A percentile compares a stretch with the other conserved stretches of the same genome.
Evolutionary conservation across 2,329 filamentous ascomycete species (phyloP).

Genomic region (Boeremia exigua): DNA sequence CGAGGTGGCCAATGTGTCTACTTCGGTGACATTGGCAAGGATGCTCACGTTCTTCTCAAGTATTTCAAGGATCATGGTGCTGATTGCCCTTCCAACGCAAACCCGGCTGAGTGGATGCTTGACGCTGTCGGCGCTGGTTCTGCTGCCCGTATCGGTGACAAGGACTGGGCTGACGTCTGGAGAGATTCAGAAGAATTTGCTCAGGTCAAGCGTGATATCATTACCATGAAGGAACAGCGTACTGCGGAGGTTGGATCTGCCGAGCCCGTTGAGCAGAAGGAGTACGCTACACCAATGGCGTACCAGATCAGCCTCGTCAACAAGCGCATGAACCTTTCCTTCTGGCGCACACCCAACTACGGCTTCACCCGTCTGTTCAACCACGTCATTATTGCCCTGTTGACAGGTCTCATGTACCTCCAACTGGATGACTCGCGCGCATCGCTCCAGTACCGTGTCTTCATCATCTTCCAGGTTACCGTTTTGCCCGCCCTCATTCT

Average conservation of each 20-base stretch:
- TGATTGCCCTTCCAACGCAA: constrained; percentile 61
- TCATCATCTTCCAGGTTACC: constrained; percentile 88
- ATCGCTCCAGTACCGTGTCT: constrained; percentile 83
- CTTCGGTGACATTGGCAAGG: constrained; percentile 81
- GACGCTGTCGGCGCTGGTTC: constrained; percentile 82
- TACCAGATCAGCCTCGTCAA: constrained; percentile 82
- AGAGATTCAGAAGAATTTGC: constrained; percentile 73
- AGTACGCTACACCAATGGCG: constrained; percentile 80
- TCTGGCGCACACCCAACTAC: constrained; percentile 88
- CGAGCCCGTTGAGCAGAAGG: constrained; percentile 63
- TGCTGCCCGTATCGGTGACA: constrained; percentile 71
- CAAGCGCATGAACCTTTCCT: constrained; percentile 74
- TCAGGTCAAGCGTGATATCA: constrained; percentile 69
- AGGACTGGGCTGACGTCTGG: constrained; percentile 85
- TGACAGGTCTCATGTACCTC: constrained; percentile 81
- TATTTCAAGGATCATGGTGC: constrained; percentile 62
- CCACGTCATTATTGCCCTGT: constrained; percentile 76
- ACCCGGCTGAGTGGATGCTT: constrained; percentile 79
- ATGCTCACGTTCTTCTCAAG: constrained; percentile 72
- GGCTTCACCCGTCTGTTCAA: constrained; percentile 87
- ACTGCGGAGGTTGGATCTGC: constrained; percentile 54
- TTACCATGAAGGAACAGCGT: constrained; percentile 68
- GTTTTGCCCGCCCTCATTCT: constrained; percentile 84
- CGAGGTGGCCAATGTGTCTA: constrained; percentile 82
- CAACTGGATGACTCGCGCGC: constrained; percentile 76